A percentile compares a stretch with the other conserved stretches of the same genome.
phyloP scores from a whole-genome alignment of 202 grass and related monocot species.

The Musa balbisiana region DNA sequence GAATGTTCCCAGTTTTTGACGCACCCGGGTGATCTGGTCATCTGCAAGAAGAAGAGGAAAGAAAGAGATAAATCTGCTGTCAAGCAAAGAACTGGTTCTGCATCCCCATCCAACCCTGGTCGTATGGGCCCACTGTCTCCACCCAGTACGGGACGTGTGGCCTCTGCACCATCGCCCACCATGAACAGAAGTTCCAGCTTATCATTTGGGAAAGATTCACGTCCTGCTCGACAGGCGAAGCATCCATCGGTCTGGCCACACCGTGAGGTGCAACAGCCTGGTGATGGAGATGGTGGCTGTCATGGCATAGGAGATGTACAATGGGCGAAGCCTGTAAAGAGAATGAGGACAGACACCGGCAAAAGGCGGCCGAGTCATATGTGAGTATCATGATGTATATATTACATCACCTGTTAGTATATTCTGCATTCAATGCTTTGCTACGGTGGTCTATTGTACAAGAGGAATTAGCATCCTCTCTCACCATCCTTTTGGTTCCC shows the following conservation, averaged over 20 bases:
- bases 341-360: slow-evolving; percentile 65
- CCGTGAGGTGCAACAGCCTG: slow-evolving; percentile 25
- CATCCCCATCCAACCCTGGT: slow-evolving; percentile 49
- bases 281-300: slow-evolving; percentile 24
- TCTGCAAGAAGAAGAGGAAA: slow-evolving; percentile 91
- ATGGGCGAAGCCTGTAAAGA: slow-evolving; percentile 90
- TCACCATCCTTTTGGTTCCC: not conserved
- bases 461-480: not conserved
- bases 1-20: slow-evolving; percentile 35
- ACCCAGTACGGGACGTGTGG: slow-evolving; percentile 15
- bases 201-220: slow-evolving; percentile 50
- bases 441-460: not conserved
- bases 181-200: slow-evolving; percentile 38
- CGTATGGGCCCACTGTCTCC: slow-evolving; percentile 33
- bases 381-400: slow-evolving; percentile 33
- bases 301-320: slow-evolving; percentile 71
- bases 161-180: slow-evolving; percentile 5
- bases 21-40: slow-evolving; percentile 78
- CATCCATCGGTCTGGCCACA: slow-evolving; percentile 47
- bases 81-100: slow-evolving; percentile 22
- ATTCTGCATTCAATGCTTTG: not conserved
- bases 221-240: slow-evolving; percentile 38
- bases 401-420: not conserved
- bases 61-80: slow-evolving; percentile 42
- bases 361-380: slow-evolving; percentile 81